Percentiles rank a stretch among this genome's conserved stretches.
Conservation (phyloP, 768 basidiomycete genomes). For the Lanmaoa rubissima region DNA sequence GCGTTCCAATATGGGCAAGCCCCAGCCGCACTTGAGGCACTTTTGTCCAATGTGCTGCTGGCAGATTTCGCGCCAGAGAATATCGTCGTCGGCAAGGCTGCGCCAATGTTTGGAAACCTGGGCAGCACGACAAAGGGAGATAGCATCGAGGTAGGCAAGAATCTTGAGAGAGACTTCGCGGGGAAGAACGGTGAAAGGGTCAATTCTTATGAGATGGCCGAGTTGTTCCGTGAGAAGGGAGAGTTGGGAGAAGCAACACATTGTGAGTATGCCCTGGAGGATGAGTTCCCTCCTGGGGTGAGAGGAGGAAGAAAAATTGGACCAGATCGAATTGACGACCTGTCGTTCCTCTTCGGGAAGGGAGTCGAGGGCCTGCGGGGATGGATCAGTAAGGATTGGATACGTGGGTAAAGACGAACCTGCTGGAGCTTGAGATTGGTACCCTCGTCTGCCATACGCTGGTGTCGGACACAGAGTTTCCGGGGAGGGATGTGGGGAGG, state of each 20-base stretch:
- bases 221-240: slow-evolving; percentile 94
- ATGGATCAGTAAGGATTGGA: slow-evolving; percentile 7
- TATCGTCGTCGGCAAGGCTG: slow-evolving; percentile 87
- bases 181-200: slow-evolving; percentile 89
- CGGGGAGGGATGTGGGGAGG: slow-evolving; percentile 39
- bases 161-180: slow-evolving; percentile 87
- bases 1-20: slow-evolving; percentile 86
- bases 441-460: slow-evolving; percentile 95
- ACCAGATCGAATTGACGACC: slow-evolving; percentile 91
- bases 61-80: slow-evolving; percentile 94
- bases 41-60: slow-evolving; percentile 98
- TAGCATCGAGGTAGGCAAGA: slow-evolving; percentile 87
- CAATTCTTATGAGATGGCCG: slow-evolving; percentile 88
- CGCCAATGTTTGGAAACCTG: slow-evolving; percentile 88
- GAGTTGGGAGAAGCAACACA: slow-evolving; percentile 99
- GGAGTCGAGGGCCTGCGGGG: slow-evolving; percentile 79
- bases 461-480: slow-evolving; percentile 90
- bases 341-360: slow-evolving; percentile 84
- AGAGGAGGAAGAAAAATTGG: slow-evolving; percentile 92
- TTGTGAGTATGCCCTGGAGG: slow-evolving; percentile 93
- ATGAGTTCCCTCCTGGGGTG: slow-evolving; percentile 91
- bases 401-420: slow-evolving; percentile 40
- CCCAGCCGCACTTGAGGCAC: slow-evolving; percentile 97
- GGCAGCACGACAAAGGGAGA: slow-evolving; percentile 88
- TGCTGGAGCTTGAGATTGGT: slow-evolving; percentile 90